These are phyloP conservation scores for Zea luxurians DNA, from an alignment of 176 grass and related monocot genomes.

Conservation along the genomic window DNA sequence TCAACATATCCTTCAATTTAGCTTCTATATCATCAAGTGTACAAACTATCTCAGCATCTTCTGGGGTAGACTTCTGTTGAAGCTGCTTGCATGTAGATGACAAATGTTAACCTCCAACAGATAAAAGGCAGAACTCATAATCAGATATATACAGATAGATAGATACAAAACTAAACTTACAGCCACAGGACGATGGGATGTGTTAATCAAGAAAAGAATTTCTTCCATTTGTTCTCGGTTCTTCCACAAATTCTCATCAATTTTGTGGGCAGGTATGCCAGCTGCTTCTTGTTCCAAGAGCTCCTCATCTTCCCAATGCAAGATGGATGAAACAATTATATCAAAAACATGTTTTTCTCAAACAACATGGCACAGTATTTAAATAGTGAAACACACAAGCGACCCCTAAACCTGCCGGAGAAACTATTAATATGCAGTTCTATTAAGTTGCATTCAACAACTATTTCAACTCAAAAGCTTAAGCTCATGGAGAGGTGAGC, in stretches of 20 bases:
- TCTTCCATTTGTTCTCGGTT: slow-evolving; percentile 99
- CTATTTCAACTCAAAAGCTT: too few relatives aligned
- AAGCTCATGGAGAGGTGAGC: too few relatives aligned
- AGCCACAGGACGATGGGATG: slow-evolving; percentile 47
- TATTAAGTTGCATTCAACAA: too few relatives aligned
- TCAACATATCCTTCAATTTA: slow-evolving; percentile 75
- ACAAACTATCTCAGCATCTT: slow-evolving; percentile 55
- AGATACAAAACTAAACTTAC: slow-evolving; percentile 55
- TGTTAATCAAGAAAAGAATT: slow-evolving; percentile 73
- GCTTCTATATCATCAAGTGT: slow-evolving; percentile 66
- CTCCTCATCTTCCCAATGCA: slow-evolving; percentile 68
- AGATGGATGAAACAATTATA: slow-evolving; percentile 27
- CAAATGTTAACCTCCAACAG: slow-evolving; percentile 31
- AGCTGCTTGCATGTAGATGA: slow-evolving; percentile 54
- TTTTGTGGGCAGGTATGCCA: slow-evolving; percentile 74
- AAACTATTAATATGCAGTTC: neutral
- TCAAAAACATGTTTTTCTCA: slow-evolving; percentile 26
- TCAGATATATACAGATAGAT: slow-evolving; percentile 5
- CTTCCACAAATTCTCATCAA: slow-evolving; percentile 99
- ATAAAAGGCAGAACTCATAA: slow-evolving; percentile 19
- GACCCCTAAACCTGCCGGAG: neutral
- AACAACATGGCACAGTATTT: neutral
- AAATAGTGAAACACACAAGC: neutral
- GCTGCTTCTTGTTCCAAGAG: slow-evolving; percentile 63
- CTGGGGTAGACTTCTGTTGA: slow-evolving; percentile 60